Evolutionary conservation across 1,284 basidiomycete genomes (phyloP), one percentile per base, ranked within the genome.

Genomic region (Cutaneotrichosporon sp.): DNA sequence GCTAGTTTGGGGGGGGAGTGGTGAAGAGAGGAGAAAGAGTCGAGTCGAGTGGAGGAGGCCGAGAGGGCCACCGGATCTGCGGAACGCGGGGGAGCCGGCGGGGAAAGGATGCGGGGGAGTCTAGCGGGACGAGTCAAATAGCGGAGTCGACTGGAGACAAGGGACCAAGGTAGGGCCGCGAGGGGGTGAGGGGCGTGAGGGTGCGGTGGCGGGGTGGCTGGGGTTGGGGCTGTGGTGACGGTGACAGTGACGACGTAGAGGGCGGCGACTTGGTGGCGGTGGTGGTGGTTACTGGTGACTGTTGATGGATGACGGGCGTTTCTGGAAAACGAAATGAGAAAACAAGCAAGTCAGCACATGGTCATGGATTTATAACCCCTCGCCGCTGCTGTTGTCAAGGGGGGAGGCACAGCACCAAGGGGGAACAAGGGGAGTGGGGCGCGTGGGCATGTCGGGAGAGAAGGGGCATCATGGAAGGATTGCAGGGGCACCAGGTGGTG

Each of bases 361-460:
- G 7, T 46, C 42, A 46, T 46, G 18, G 18, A 46, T 46, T n/a
- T 46, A 46, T 46, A 46, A 16, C 11, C 9, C 42, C 42, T n/a
- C 42, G 16, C 42, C 7, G 16, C 42, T 18, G 42, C 18, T 46
- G 42, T 46, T 18, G 42, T n/a, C 42, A 46, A 46, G 42, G 42
- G 42, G 42, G 7, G 42, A 18, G 16, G 42, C 14, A 42, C 14
- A 42, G 42, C 16, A 16, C 42, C 16, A n/a, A 46, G 8, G 42
- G 42, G 42, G 18, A 46, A 18, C 16, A 46, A n/a, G 42, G 42
- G 42, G 42, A 18, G 11, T 13, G 40, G 40, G 42, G 42, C 18
- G 42, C 42, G 38, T 40, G 38, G 38, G 38, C 38, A 49, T 4
- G 47, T 49, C n/a, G 47, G 47, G 26, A 50, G 49, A 50, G 49